Evolutionary conservation across 371 early-diverging fungal genomes (phyloP).

Genomic region (Massospora cicadina): DNA sequence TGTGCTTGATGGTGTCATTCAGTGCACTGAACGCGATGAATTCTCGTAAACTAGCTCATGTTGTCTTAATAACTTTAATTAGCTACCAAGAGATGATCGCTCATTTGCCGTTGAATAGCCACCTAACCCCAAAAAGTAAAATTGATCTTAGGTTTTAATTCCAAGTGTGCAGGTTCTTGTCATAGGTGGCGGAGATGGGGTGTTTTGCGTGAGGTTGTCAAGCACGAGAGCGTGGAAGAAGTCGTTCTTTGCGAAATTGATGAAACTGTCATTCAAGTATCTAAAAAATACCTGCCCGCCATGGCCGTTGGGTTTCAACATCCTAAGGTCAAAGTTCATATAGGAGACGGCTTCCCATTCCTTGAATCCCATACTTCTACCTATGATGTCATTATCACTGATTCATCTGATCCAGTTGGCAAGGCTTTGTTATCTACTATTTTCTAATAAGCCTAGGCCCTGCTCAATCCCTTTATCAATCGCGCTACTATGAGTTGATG

Average conservation of each 20-base stretch:
- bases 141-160: slow-evolving; percentile 15
- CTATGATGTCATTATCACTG: slow-evolving; percentile 96
- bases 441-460: slow-evolving; percentile 37
- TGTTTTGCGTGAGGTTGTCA: slow-evolving; percentile 90
- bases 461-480: slow-evolving; percentile 83
- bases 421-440: slow-evolving; percentile 1
- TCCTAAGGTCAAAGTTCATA: slow-evolving; percentile 80
- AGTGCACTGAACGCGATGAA: slow-evolving; percentile 94
- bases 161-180: slow-evolving; percentile 58
- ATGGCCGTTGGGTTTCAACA: slow-evolving; percentile 89
- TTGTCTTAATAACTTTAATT: not conserved
- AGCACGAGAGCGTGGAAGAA: slow-evolving; percentile 79
- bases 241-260: slow-evolving; percentile 92
- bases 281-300: slow-evolving; percentile 78
- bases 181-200: slow-evolving; percentile 97
- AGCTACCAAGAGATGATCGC: slow-evolving; percentile 98
- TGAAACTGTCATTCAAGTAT: slow-evolving; percentile 75
- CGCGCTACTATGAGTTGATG: slow-evolving; percentile 79
- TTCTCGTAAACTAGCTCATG: slow-evolving; percentile 49
- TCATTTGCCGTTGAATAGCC: slow-evolving; percentile 83
- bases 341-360: slow-evolving; percentile 90
- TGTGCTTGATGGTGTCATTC: slow-evolving; percentile 92
- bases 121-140: slow-evolving; percentile 80
- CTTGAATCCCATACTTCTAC: slow-evolving; percentile 63
- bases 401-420: slow-evolving; percentile 94